These are phyloP conservation scores for Ascocoryne sarcoides DNA, from an alignment of 2,329 filamentous ascomycete species.

Conservation along the genomic window DNA sequence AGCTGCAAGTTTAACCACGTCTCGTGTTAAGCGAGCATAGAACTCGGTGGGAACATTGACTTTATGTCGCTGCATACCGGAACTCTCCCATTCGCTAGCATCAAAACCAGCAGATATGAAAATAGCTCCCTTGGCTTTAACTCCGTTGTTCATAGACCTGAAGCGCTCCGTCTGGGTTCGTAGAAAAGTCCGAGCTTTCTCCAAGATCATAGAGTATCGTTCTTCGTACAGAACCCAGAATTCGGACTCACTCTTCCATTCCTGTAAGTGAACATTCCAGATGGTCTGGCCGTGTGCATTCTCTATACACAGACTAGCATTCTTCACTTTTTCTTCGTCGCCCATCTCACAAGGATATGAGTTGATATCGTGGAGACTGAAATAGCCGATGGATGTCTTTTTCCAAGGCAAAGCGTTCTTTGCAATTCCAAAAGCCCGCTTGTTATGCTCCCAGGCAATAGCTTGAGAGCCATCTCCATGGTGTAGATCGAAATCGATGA, in stretches of 20 bases:
- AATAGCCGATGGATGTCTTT: slow-evolving; percentile 86
- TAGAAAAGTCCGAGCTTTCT: slow-evolving; percentile 76
- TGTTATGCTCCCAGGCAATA: slow-evolving; percentile 87
- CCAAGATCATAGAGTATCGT: slow-evolving; percentile 66
- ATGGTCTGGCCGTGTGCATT: slow-evolving; percentile 89
- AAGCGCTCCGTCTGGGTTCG: slow-evolving; percentile 61
- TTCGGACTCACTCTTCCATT: slow-evolving; percentile 73
- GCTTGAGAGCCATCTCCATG: slow-evolving; percentile 94
- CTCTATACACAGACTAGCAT: slow-evolving; percentile 88
- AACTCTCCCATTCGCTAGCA: slow-evolving; percentile 87
- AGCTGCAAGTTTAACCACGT: slow-evolving; percentile 72
- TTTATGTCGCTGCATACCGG: slow-evolving; percentile 89
- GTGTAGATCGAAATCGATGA: slow-evolving; percentile 72
- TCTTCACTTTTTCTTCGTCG: slow-evolving; percentile 88
- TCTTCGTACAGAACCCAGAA: slow-evolving; percentile 85
- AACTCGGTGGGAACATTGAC: slow-evolving; percentile 96
- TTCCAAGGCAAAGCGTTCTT: slow-evolving; percentile 71
- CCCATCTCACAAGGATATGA: slow-evolving; percentile 93
- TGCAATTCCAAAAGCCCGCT: slow-evolving; percentile 50
- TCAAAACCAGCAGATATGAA: slow-evolving; percentile 97
- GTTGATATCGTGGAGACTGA: slow-evolving; percentile 96
- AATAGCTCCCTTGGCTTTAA: slow-evolving; percentile 71
- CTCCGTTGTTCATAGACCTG: slow-evolving; percentile 43
- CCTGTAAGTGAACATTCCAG: slow-evolving; percentile 91
- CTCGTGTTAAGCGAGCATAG: slow-evolving; percentile 82